phyloP scores from a whole-genome alignment of 768 basidiomycete genomes.

The Phlebiopsis flavidoalba region DNA sequence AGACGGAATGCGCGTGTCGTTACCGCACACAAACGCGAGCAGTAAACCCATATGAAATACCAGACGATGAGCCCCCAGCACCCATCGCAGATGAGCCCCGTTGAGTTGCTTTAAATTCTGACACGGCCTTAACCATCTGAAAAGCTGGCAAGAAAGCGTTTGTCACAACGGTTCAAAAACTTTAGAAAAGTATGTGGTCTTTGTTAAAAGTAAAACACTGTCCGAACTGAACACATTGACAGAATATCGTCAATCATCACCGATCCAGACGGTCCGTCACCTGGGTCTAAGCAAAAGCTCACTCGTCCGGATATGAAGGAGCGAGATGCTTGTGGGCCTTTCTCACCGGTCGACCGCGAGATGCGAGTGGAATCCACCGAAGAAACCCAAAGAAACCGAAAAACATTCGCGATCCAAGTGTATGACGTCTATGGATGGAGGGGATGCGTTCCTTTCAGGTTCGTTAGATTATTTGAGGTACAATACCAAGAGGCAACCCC shows the following conservation, averaged over 20 bases:
- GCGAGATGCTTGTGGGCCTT: conserved; percentile 77
- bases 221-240: background rate
- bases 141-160: conserved; percentile 63
- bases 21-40: conserved; percentile 65
- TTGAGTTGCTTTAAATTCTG: conserved; percentile 17
- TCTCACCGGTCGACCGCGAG: conserved; percentile 61
- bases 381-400: conserved; percentile 28
- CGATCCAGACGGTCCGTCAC: conserved; percentile 33
- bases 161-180: conserved; percentile 54
- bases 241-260: conserved; percentile 74
- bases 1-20: conserved; percentile 67
- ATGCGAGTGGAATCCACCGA: conserved; percentile 60
- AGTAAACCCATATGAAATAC: conserved; percentile 59
- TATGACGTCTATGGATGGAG: conserved; percentile 16
- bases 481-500: conserved; percentile 10
- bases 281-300: conserved; percentile 23
- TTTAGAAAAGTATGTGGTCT: conserved; percentile 50
- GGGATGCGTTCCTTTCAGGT: conserved; percentile 35
- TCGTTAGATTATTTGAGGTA: conserved; percentile 23
- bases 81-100: conserved; percentile 11
- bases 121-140: conserved; percentile 59
- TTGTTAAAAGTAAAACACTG: background rate
- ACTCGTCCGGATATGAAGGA: conserved; percentile 72
- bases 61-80: conserved; percentile 19
- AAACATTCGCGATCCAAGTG: conserved; percentile 2